Conservation (phyloP, 2,329 filamentous ascomycete genomes). For the Zalaria sp. region DNA sequence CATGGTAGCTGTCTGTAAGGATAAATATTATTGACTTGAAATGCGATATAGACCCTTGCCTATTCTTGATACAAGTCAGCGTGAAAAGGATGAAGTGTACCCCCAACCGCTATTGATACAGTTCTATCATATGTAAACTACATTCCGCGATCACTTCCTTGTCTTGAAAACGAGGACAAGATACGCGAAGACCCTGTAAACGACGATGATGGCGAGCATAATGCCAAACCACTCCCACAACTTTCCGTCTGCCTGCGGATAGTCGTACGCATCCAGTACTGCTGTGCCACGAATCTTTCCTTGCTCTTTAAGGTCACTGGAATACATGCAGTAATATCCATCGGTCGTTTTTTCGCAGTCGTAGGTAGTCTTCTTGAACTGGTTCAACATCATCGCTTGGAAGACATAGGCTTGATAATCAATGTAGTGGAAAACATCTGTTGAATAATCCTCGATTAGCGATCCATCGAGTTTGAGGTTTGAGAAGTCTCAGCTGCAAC, state of each 20-base stretch:
- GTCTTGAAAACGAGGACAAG: too few species aligned
- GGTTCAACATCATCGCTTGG: constrained; percentile 82
- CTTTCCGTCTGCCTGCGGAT: constrained; percentile 31
- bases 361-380: constrained; percentile 53
- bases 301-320: constrained; percentile 41
- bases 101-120: too few species aligned
- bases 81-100: too few species aligned
- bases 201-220: constrained; percentile 6
- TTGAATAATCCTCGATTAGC: constrained; percentile 10
- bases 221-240: constrained; percentile 5
- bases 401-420: constrained; percentile 78
- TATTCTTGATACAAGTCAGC: too few species aligned
- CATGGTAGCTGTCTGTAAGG: background rate
- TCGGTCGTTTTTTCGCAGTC: constrained; percentile 30
- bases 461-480: too few species aligned
- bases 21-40: too few species aligned
- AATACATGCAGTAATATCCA: constrained; percentile 54
- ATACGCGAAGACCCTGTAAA: background rate
- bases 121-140: too few species aligned
- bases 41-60: too few species aligned
- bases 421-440: constrained; percentile 75
- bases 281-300: constrained; percentile 55
- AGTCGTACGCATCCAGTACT: constrained; percentile 53
- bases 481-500: too few species aligned
- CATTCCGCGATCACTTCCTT: too few species aligned